Evolutionary conservation across 1,139 yeast genomes (phyloP), one percentile per base, ranked within the genome.

Genomic region (Zygosaccharomyces sapae): DNA sequence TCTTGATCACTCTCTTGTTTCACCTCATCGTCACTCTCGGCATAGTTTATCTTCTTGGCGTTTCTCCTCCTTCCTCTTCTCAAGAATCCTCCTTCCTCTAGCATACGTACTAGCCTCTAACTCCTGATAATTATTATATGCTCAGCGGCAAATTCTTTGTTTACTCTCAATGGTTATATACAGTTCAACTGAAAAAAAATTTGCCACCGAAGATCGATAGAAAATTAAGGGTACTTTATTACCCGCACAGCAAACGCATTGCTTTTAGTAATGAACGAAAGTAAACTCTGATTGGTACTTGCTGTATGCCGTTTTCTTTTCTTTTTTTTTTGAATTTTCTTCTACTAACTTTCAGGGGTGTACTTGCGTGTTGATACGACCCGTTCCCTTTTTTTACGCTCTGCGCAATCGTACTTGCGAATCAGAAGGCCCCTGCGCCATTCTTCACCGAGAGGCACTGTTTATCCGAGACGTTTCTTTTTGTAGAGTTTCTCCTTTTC

Each of bases 21-120:
- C 10, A 30, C 45, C 16, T 43, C 43, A 20, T 56, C 57, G 12
- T 52, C 49, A 12, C 38, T 27, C 34, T 59, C 65, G 1, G 43
- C 49, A 43, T 61, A 59, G 30, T 49, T 55, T 3, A 58, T 56
- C 29, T 50, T 52, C 36, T 51, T 53, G 16, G 47, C 51, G 5
- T 46, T 48, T 44, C 52, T 50, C n/a, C 55, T 57, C 33, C 59
- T 45, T 25, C 55, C 51, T 34, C 50, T 50, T 33, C 64, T 57
- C 18, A 63, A 52, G 47, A 61, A 61, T 2, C 67, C 65, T 19
- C 65, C 67, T 49, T 58, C 65, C 43, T 58, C 62, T 43, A 50
- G 47, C 50, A 47, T 53, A 16, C 16, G 22, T 27, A 19, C 33
- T 16, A 18, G 29, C 18, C 33, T n/a, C 10, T 34, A 1, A 22